Evolutionary conservation across 2,329 filamentous ascomycete genomes (phyloP).

Genomic region (Fusarium acutatum): DNA sequence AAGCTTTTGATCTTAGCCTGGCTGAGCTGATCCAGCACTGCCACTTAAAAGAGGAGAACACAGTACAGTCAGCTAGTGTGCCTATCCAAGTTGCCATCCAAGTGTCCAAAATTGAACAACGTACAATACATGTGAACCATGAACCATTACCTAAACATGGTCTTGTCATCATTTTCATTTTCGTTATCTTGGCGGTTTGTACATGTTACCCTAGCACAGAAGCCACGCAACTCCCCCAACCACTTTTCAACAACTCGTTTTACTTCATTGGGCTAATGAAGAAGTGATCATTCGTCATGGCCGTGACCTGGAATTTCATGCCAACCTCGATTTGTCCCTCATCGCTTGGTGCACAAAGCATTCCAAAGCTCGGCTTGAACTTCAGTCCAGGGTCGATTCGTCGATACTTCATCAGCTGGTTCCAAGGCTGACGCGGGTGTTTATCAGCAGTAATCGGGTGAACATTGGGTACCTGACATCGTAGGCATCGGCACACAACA

Average conservation of each 20-base stretch:
- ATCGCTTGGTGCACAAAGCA: slow-evolving; percentile 67
- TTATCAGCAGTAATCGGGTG: slow-evolving; percentile 68
- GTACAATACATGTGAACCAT: background rate
- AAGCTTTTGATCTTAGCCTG: background rate
- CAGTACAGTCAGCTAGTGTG: background rate
- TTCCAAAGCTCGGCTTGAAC: slow-evolving; percentile 73
- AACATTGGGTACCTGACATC: slow-evolving; percentile 73
- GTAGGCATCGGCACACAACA: slow-evolving; percentile 65
- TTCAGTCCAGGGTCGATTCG: slow-evolving; percentile 67
- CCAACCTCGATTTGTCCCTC: slow-evolving; percentile 65
- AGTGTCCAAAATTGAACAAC: background rate
- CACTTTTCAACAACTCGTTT: background rate
- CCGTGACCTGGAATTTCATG: slow-evolving; percentile 65
- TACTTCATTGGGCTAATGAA: slow-evolving; percentile 43
- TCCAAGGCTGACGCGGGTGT: slow-evolving; percentile 68
- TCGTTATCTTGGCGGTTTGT: background rate
- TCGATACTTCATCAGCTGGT: slow-evolving; percentile 67
- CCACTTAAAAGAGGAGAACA: background rate
- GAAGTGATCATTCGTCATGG: slow-evolving; percentile 63
- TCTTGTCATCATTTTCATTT: background rate
- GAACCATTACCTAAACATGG: background rate
- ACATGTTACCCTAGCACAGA: background rate
- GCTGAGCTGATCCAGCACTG: background rate
- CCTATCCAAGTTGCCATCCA: background rate
- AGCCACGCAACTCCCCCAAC: background rate